Evolutionary conservation across 2,329 filamentous ascomycete species (phyloP), one percentile per base, ranked within the genome.

Genomic region (Ophiostoma novo-ulmi): DNA sequence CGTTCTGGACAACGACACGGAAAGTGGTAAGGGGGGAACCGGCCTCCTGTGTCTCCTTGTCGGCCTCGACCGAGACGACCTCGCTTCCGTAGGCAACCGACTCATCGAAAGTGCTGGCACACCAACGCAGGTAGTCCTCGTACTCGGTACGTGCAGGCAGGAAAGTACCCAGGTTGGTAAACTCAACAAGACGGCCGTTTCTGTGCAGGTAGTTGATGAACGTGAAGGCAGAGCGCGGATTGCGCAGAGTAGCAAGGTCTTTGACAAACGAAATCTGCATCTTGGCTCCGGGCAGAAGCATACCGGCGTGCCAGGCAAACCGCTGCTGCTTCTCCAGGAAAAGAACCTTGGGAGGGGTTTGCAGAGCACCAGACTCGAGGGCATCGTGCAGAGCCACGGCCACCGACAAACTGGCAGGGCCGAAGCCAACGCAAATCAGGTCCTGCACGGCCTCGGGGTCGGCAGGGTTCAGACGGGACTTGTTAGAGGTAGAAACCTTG

Each of bases 201-300:
- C 86, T 81, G 81, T 96, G 91, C 14, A 98, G 87, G 79, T 98
- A 98, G 81, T 97, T 97, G 77, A 97, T 83, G 81, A 97, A 98
- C 17, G 94, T 98, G 80, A 98, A 98, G 76, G 93, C 87, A 74
- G 92, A 97, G 74, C 91, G 88, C 8, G 94, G 94, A 78, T 98
- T 89, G 71, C 94, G 87, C 75, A 97, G 84, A 3, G 92, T 95
- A 3, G 94, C 94, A 79, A 98, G 87, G 78, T 98, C 94, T 82
- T 98, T 98, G 82, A 98, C 86, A 82, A 97, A 98, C 11, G 92
- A 96, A 75, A 98, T 98, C 79, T 98, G 94, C 94, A 98, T 98
- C 81, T 91, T 93, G 69, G 94, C 92, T 5, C 93, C 94, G 0
- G 93, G 92, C 3, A 98, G 86, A 72, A 97, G 88, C 94, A 98